Conservation (phyloP, 1,284 basidiomycete genomes). For the Boletellus deceptivus region DNA sequence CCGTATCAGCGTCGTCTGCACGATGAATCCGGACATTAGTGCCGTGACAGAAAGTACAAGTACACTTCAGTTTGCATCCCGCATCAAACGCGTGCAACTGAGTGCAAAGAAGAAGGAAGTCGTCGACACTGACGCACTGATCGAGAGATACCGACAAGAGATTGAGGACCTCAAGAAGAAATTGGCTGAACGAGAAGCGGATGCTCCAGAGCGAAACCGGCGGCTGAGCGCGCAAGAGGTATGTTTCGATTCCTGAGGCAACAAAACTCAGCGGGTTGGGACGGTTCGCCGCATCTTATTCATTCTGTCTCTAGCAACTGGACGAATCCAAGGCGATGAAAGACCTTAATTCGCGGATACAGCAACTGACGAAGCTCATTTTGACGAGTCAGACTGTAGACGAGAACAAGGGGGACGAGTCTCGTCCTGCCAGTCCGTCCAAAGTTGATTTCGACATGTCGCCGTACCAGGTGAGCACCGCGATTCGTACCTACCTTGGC, state of each 20-base stretch:
- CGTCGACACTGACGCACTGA: conserved; percentile 88
- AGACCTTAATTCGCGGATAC: conserved; percentile 77
- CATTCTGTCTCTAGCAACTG: conserved; percentile 50
- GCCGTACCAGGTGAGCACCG: conserved; percentile 63
- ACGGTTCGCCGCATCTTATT: neutral
- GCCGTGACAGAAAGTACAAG: conserved; percentile 82
- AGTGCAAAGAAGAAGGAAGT: conserved; percentile 92
- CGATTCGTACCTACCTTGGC: neutral
- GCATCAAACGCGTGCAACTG: conserved; percentile 83
- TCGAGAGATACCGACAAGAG: conserved; percentile 88
- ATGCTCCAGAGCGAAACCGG: conserved; percentile 49
- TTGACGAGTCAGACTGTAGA: conserved; percentile 81
- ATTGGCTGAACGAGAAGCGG: conserved; percentile 65
- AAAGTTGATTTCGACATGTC: conserved; percentile 87
- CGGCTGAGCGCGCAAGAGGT: conserved; percentile 72
- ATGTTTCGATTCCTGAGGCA: conserved; percentile 3
- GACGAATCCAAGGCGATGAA: conserved; percentile 78
- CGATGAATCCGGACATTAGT: conserved; percentile 78
- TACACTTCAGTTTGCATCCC: conserved; percentile 85
- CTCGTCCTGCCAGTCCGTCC: conserved; percentile 72
- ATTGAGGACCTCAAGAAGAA: conserved; percentile 80
- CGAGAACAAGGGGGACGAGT: conserved; percentile 62
- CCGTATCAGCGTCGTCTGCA: conserved; percentile 94
- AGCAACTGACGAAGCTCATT: conserved; percentile 84
- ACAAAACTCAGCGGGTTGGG: neutral